Evolutionary conservation across 2,329 filamentous ascomycete genomes (phyloP).

Genomic region (Fusarium subtropicale): DNA sequence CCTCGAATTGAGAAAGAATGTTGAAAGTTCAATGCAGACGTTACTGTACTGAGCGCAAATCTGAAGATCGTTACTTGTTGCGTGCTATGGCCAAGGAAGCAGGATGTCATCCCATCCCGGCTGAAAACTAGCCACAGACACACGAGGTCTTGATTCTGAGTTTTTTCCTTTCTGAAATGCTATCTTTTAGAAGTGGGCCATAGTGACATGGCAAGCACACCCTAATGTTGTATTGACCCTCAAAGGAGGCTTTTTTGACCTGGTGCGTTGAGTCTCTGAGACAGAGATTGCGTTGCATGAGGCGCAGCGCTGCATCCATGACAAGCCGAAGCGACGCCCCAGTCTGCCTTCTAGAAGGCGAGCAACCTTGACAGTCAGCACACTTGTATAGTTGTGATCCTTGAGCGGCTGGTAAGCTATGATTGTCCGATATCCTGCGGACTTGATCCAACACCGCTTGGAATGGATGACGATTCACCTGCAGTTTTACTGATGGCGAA

Average conservation of each 20-base stretch:
- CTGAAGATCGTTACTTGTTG: constrained; percentile 36
- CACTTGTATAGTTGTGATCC: not conserved
- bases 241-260: constrained; percentile 5
- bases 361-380: not conserved
- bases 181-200: constrained; percentile 8
- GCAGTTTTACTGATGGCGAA: constrained; percentile 1
- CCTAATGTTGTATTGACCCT: constrained; percentile 4
- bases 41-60: constrained; percentile 3
- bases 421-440: constrained; percentile 7
- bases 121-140: constrained; percentile 37
- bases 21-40: constrained; percentile 8
- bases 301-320: constrained; percentile 39
- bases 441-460: not conserved
- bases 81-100: constrained; percentile 27
- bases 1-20: constrained; percentile 14
- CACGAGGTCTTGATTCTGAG: constrained; percentile 3
- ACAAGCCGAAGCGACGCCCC: constrained; percentile 15
- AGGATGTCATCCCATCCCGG: constrained; percentile 37
- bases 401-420: not conserved
- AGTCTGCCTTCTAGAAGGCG: constrained; percentile 43
- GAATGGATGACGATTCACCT: not conserved
- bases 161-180: constrained; percentile 1
- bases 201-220: constrained; percentile 13
- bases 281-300: constrained; percentile 43
- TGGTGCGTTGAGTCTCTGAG: constrained; percentile 6